Evolutionary conservation across 1,284 basidiomycete genomes (phyloP), one percentile per base, ranked within the genome.

Genomic region (Malassezia yamatoensis): DNA sequence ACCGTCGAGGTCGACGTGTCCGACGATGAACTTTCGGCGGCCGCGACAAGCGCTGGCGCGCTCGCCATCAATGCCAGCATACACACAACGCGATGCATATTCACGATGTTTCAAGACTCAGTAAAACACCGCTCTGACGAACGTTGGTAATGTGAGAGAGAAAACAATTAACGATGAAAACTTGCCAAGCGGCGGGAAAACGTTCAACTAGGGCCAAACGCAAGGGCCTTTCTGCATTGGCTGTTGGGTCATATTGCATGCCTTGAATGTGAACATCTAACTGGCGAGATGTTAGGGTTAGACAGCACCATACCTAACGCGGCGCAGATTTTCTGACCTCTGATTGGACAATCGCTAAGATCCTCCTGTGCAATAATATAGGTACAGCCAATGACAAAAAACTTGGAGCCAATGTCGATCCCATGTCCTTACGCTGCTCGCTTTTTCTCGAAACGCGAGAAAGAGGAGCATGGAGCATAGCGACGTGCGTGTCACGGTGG

Each of bases 1-100:
- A 75, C 66, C 43, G 74, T 70, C 6, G 67, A 61, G 29, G 68
- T 68, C 32, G 71, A 64, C 8, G 64, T 59, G 35, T 56, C 50
- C n/a, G 51, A 51, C 24, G 58, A 59, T 18, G 21, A 16, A 42
- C 59, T 51, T 4, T 7, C 24, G 32, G 57, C 59, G 13, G 33
- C 20, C 15, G 52, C 52, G 41, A 43, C 41, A 39, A 48, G 40
- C 52, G 56, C 62, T 41, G 58, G 53, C 16, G 57, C 46, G 18
- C 58, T 56, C 50, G 55, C 20, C 50, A 53, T 49, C 29, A 53
- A 51, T 48, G 58, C 24, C 49, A 59, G 52, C 47, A 61, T 47
- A 40, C 41, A 46, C 29, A 63, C 52, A 51, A 55, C 21, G 55
- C 36, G 45, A 21, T 54, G 46, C 52, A 54, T 54, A 7, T 29